Conservation (phyloP, 306 rosid species). For the Cyclanthera cordifolia region DNA sequence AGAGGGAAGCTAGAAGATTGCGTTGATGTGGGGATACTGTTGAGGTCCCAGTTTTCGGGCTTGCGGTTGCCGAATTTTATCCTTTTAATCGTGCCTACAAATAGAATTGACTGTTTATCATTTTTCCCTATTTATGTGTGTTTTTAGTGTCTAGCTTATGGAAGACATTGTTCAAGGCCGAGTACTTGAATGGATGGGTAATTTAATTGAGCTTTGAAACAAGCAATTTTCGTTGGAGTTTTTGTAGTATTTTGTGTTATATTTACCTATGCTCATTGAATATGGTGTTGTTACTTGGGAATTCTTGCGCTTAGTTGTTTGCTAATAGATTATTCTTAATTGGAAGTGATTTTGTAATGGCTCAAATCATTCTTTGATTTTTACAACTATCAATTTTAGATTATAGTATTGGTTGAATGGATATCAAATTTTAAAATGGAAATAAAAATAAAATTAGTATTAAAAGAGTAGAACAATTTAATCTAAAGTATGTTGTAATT, state of each 20-base stretch:
- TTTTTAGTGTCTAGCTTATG: background rate
- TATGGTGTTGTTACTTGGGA: background rate
- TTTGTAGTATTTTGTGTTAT: background rate
- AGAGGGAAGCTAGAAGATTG: slow-evolving; percentile 21
- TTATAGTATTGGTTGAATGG: no score
- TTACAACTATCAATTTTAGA: no score
- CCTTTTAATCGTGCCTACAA: background rate
- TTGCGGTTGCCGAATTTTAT: slow-evolving; percentile 1
- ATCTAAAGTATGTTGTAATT: no score
- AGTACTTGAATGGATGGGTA: background rate
- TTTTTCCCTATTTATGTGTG: background rate
- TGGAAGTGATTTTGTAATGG: no score
- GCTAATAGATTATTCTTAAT: no score
- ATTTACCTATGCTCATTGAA: background rate
- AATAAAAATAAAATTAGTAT: no score
- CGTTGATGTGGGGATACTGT: slow-evolving; percentile 10
- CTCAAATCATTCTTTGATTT: no score
- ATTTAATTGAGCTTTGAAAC: slow-evolving; percentile 3
- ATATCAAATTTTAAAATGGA: no score
- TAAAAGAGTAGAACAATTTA: no score
- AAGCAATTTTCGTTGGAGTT: background rate
- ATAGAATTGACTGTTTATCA: background rate
- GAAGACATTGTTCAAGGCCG: background rate
- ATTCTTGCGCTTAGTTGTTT: background rate
- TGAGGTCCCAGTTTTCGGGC: background rate